Percentiles rank a stretch among this genome's conserved stretches.
Conservation (phyloP, 2,329 filamentous ascomycete species). For the Cephalotrichum gorgonifer region DNA sequence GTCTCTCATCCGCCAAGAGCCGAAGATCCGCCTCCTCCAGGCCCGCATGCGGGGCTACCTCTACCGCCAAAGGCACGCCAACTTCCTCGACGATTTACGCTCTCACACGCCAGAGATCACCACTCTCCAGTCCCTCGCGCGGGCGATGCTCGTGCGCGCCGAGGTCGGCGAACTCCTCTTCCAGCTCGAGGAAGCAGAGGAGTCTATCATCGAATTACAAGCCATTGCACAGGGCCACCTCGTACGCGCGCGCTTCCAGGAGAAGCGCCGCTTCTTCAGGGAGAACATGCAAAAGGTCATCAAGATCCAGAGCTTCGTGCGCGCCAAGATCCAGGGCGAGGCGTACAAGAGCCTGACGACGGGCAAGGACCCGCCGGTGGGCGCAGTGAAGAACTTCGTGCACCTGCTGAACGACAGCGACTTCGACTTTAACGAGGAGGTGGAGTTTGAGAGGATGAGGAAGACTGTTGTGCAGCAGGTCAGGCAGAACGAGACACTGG, state of each 20-base stretch:
- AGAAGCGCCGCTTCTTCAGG: constrained; percentile 81
- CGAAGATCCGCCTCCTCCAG: constrained; percentile 53
- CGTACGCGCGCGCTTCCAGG: constrained; percentile 64
- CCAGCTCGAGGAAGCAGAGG: constrained; percentile 75
- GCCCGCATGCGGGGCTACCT: constrained; percentile 55
- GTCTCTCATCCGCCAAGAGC: constrained; percentile 46
- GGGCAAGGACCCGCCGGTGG: constrained; percentile 93
- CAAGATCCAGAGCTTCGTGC: constrained; percentile 95
- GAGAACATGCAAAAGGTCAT: constrained; percentile 99
- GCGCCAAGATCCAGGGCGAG: constrained; percentile 90
- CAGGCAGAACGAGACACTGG: constrained; percentile 89
- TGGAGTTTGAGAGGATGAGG: constrained; percentile 88
- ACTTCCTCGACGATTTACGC: constrained; percentile 59
- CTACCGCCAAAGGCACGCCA: constrained; percentile 47
- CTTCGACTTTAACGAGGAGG: constrained; percentile 97
- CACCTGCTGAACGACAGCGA: constrained; percentile 96
- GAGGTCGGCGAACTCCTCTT: constrained; percentile 64
- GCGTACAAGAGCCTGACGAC: constrained; percentile 95
- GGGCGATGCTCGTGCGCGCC: constrained; percentile 69
- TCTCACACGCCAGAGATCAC: constrained; percentile 57
- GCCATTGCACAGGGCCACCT: constrained; percentile 62
- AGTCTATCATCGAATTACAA: constrained; percentile 65
- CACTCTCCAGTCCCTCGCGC: constrained; percentile 62
- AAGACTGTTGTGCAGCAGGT: constrained; percentile 98
- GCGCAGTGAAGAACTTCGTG: constrained; percentile 95